Base-by-base conservation (phyloP, 2,329 filamentous ascomycete species). In the Diaporthe amygdali region DNA sequence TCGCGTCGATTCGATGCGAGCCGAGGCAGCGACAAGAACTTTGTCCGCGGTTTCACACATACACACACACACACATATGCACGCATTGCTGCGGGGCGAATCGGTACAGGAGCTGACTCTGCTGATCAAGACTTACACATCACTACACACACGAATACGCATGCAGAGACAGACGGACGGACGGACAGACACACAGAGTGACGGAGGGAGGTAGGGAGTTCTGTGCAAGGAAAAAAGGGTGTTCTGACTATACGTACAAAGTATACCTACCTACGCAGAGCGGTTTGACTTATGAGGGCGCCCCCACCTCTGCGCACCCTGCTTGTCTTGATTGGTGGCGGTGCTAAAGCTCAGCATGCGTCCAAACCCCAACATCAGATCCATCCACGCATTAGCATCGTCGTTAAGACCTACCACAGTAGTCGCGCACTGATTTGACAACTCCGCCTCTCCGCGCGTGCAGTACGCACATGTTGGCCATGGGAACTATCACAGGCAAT, bases 1-100 rank as follows among this genome's bases (percentile, higher is more conserved):
- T 64, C 44, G 27, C 12, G 44, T 49, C 59, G 2, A 64, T 64
- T 49, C 20, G 44, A 64, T 64, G 59, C 44, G 59, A 64, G 59
- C 44, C 59, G 59, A 64, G 59, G 59, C 44, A 64, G 59, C 20
- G 44, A 64, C 12, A 37, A 32, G 59, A 64, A 64, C 59, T 64
- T n/a, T 64, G 59, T 64, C 59, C 37, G 44, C 59, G 49, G 59
- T 64, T 64, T 64, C 59, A 64, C 41, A 12, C 27, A 30, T 30
- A 39, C 10, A 39, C 15, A 14, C 37, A 39, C 37, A 7, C 59
- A 12, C 27, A 30, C 44, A 39, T 14, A 39, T 39, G 37, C 37
- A 39, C 37, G 12, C 59, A 37, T 46, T 49, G 59, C 59, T 64
- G 59, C 32, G 4, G 59, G 30, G 44, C 59, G 59, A 64, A 64